A percentile compares a stretch with the other conserved stretches of the same genome.
Evolutionary conservation across 2,329 filamentous ascomycete species (phyloP).

Genomic region (Neofusicoccum cordaticola): DNA sequence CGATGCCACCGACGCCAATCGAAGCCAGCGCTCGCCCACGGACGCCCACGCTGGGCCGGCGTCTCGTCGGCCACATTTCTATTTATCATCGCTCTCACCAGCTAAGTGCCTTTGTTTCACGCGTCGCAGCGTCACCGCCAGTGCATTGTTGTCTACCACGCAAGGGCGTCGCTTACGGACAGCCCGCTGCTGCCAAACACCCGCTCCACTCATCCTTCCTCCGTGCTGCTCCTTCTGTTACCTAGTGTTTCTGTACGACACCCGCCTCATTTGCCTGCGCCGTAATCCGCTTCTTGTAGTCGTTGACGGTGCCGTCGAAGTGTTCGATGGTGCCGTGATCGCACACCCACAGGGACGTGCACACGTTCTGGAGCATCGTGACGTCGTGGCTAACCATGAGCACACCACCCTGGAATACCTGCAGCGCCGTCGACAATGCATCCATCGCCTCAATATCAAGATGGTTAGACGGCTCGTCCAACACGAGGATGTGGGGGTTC

Average conservation of each 20-base stretch:
- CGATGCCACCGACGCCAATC: background rate
- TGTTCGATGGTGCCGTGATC: conserved; percentile 92
- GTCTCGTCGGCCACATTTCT: background rate
- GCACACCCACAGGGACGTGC: conserved; percentile 93
- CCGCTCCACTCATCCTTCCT: conserved; percentile 28
- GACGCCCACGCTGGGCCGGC: background rate
- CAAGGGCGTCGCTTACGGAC: background rate
- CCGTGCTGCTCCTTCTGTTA: conserved; percentile 43
- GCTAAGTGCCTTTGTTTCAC: background rate
- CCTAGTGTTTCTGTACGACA: conserved; percentile 64
- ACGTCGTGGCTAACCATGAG: conserved; percentile 99
- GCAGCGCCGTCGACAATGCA: conserved; percentile 78
- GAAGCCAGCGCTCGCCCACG: background rate
- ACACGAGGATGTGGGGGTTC: conserved; percentile 94
- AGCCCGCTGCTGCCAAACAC: background rate
- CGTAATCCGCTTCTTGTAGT: conserved; percentile 95
- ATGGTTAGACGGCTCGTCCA: conserved; percentile 98
- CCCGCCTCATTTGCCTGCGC: conserved; percentile 85
- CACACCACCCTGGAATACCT: conserved; percentile 87
- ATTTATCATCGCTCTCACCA: background rate
- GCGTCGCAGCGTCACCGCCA: background rate
- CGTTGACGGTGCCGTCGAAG: conserved; percentile 90
- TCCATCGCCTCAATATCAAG: conserved; percentile 99
- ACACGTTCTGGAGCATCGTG: conserved; percentile 96
- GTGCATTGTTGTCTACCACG: conserved; percentile 3